These are phyloP conservation scores for Pelargonium exstipulatum DNA, from an alignment of 441 rosid genomes.

Conservation along the genomic window DNA sequence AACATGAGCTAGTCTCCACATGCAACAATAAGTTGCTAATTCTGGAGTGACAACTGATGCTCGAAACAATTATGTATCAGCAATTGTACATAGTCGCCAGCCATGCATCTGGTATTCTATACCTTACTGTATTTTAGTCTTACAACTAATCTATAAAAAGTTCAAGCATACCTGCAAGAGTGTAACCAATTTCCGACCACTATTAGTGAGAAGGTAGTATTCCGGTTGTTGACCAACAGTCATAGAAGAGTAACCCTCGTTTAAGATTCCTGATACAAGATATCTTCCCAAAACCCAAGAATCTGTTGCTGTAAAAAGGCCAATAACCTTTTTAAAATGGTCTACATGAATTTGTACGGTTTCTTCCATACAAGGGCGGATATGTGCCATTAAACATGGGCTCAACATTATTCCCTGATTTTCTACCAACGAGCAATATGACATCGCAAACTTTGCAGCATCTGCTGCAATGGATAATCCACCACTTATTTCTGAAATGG, in stretches of 20 bases:
- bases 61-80: background rate
- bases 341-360: conserved; percentile 36
- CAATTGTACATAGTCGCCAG: background rate
- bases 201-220: conserved; percentile 50
- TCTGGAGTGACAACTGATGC: background rate
- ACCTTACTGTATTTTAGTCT: background rate
- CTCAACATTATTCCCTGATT: conserved; percentile 33
- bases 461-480: conserved; percentile 43
- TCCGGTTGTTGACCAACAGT: conserved; percentile 38
- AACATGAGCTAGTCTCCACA: background rate
- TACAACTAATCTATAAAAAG: background rate
- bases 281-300: conserved; percentile 56
- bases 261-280: conserved; percentile 40
- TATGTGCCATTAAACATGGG: conserved; percentile 37
- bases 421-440: conserved; percentile 50
- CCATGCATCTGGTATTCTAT: background rate
- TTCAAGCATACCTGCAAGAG: conserved; percentile 46
- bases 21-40: background rate
- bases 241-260: conserved; percentile 28
- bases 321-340: conserved; percentile 52
- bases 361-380: conserved; percentile 47
- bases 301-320: conserved; percentile 44
- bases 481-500: conserved; percentile 36
- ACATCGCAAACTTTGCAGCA: conserved; percentile 42
- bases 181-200: conserved; percentile 53